Percentiles rank a stretch among this genome's conserved stretches.
Conservation (phyloP, 2,329 filamentous ascomycete genomes). For the Aspergillus vadensis region DNA sequence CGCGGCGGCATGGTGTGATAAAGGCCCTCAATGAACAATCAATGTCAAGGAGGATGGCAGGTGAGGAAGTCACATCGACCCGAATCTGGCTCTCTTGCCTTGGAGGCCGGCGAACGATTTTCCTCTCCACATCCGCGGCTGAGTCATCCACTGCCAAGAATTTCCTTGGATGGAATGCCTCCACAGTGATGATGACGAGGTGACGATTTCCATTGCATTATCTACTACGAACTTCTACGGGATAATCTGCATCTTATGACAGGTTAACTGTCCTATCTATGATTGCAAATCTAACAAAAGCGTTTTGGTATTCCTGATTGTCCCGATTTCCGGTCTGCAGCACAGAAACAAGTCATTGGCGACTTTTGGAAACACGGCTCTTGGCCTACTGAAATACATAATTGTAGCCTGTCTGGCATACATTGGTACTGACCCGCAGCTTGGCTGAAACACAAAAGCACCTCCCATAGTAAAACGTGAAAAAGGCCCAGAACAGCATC, state of each 20-base stretch:
- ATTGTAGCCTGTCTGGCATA: not conserved
- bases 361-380: not conserved
- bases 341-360: not conserved
- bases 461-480: not conserved
- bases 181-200: not conserved
- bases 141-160: constrained; percentile 25
- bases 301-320: not conserved
- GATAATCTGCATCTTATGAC: no score
- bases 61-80: constrained; percentile 5
- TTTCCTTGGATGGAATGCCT: not conserved
- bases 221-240: no score
- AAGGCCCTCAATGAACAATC: not conserved
- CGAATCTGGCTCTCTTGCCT: not conserved
- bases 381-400: not conserved
- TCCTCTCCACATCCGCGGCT: constrained; percentile 24
- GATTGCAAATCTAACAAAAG: not conserved
- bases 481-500: not conserved
- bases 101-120: constrained; percentile 26
- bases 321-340: not conserved
- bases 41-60: not conserved
- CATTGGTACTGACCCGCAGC: not conserved
- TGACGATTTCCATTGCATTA: not conserved
- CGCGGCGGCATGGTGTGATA: constrained; percentile 55
- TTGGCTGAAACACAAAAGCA: not conserved
- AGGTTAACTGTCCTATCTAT: no score